These are phyloP conservation scores for Linum lewisii DNA, from an alignment of 345 rosid genomes.

Conservation along the genomic window DNA sequence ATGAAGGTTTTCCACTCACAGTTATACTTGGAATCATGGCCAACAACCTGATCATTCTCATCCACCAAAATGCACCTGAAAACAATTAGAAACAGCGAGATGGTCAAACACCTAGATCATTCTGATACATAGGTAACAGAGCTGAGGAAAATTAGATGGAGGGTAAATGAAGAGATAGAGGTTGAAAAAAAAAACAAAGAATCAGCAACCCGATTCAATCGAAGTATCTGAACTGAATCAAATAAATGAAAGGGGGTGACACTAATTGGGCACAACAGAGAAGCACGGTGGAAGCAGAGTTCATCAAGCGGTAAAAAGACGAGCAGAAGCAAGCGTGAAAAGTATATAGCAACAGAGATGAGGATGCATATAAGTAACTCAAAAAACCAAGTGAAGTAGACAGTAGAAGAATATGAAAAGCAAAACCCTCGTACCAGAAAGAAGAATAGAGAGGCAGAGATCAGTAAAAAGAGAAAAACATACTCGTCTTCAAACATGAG, in stretches of 20 bases:
- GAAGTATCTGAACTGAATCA: neutral
- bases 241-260: neutral
- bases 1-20: constrained; percentile 37
- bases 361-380: neutral
- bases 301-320: too few relatives aligned
- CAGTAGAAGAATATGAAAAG: neutral
- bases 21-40: constrained; percentile 78
- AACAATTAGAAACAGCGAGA: constrained; percentile 4
- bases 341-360: neutral
- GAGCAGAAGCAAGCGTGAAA: neutral
- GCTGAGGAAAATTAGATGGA: neutral
- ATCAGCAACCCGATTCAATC: neutral
- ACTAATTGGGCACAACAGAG: neutral
- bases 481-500: constrained; percentile 97
- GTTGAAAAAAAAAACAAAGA: neutral
- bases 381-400: neutral
- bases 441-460: neutral
- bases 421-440: neutral
- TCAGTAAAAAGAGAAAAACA: constrained; percentile 12
- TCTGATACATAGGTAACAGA: too few relatives aligned
- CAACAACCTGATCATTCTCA: constrained; percentile 65
- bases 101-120: too few relatives aligned
- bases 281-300: neutral
- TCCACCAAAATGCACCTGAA: constrained; percentile 94
- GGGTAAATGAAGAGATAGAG: neutral